Conservation (phyloP, 768 basidiomycete genomes). For the Phaeolepiota aurea region DNA sequence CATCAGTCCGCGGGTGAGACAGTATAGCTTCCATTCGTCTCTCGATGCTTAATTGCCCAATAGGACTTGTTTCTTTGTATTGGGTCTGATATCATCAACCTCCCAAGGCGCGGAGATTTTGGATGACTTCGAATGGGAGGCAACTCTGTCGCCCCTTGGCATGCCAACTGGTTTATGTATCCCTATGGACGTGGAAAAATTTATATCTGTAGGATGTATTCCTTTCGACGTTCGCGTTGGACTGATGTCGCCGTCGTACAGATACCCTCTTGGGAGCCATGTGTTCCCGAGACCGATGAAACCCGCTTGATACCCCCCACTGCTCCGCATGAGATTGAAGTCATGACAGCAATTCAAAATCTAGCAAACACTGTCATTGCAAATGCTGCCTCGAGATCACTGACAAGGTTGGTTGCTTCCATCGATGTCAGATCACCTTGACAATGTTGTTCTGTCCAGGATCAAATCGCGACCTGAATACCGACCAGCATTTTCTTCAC, state of each 20-base stretch:
- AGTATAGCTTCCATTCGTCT: background rate
- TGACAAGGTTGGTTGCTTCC: constrained; percentile 56
- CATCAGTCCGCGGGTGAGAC: constrained; percentile 87
- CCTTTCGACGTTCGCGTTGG: too few species aligned
- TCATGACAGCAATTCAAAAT: constrained; percentile 86
- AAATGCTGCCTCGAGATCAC: constrained; percentile 84
- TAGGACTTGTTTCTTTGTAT: constrained; percentile 94
- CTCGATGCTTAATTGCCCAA: constrained; percentile 1
- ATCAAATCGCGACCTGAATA: constrained; percentile 76
- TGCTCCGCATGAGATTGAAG: constrained; percentile 68
- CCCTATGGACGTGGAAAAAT: constrained; percentile 74
- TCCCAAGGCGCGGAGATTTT: constrained; percentile 88
- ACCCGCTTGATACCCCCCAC: constrained; percentile 56
- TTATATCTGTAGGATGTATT: constrained; percentile 58
- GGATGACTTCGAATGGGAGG: constrained; percentile 90
- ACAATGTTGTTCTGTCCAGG: constrained; percentile 23
- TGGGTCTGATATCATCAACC: constrained; percentile 89
- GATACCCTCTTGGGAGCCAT: constrained; percentile 63
- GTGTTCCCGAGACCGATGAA: constrained; percentile 25
- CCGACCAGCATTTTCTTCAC: constrained; percentile 67
- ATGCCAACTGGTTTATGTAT: constrained; percentile 87
- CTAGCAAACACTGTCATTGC: constrained; percentile 94
- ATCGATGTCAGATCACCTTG: constrained; percentile 1
- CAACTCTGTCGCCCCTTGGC: constrained; percentile 80
- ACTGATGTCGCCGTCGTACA: too few species aligned